These are phyloP conservation scores for Coccomyxa subellipsoidea DNA, from an alignment of 163 green algal species.

Conservation along the genomic window DNA sequence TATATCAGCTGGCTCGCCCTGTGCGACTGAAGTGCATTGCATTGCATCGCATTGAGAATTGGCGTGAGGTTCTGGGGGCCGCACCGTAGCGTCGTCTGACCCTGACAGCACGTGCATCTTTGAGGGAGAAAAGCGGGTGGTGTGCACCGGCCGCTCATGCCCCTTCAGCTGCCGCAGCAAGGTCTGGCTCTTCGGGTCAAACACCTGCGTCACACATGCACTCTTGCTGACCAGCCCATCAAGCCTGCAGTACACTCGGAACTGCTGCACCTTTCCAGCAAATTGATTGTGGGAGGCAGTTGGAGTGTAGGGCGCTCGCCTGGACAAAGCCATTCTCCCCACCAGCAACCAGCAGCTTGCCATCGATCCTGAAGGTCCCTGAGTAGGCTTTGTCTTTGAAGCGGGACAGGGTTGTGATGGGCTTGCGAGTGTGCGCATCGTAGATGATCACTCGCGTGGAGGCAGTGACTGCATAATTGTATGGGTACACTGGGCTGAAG, in stretches of 20 bases:
- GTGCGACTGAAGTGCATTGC: too few relatives aligned
- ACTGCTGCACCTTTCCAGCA: too few relatives aligned
- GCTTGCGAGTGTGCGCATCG: neutral
- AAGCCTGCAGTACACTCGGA: too few relatives aligned
- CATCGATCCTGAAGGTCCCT: slow-evolving; percentile 78
- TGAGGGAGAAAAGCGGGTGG: slow-evolving; percentile 67
- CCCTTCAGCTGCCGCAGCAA: slow-evolving; percentile 87
- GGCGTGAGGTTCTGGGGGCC: neutral
- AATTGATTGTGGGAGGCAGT: too few relatives aligned
- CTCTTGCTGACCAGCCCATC: neutral
- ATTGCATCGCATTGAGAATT: too few relatives aligned
- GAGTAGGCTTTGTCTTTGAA: slow-evolving; percentile 93
- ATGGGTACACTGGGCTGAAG: slow-evolving; percentile 67
- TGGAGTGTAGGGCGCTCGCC: too few relatives aligned
- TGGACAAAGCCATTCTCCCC: slow-evolving; percentile 84
- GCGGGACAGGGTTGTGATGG: slow-evolving; percentile 26
- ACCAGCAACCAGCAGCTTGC: slow-evolving; percentile 80
- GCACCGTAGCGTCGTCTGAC: slow-evolving; percentile 87
- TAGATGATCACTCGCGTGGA: slow-evolving; percentile 66
- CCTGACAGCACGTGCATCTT: slow-evolving; percentile 81
- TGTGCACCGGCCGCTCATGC: slow-evolving; percentile 70
- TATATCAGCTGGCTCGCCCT: too few relatives aligned
- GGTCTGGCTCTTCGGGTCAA: slow-evolving; percentile 71
- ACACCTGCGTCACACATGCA: slow-evolving; percentile 57
- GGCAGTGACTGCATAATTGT: slow-evolving; percentile 80